Base-by-base conservation (phyloP, 441 rosid genomes). In the Pelargonium citronellum region DNA sequence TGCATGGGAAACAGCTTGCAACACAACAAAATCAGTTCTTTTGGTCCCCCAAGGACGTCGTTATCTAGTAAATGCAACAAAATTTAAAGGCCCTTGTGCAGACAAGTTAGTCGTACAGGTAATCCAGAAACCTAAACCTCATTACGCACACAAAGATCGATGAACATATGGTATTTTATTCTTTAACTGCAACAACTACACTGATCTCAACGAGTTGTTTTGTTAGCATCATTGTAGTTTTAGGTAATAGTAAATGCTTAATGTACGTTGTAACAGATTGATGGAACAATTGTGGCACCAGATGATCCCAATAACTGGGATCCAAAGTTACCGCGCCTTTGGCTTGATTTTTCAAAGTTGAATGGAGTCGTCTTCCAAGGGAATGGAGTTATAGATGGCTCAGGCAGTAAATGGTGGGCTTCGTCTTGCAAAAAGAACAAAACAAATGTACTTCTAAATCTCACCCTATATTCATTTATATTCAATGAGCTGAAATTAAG, bases 351-450 rank as follows among this genome's bases (percentile, higher is more conserved):
- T 77, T 82, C 83, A 19, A 88, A 84, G 75, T 89, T 92, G 70
- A 75, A 83, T 9, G 85, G 96, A 64, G 97, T 83, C 61, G 17
- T 75, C 53, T 90, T 95, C 86, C 95, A 89, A 79, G 97, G 98
- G 24, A 78, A 78, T 75, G 99, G 99, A 73, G 86, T 92, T 67
- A 82, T 95, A 75, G 98, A 95, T 79, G 99, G 97, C 51, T 95
- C 98, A 4, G 98, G 99, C 64, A 82, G 92, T 78, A 91, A 92
- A 81, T 95, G 99, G 99, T 95, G 99, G 99, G 91, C 90, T 62
- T 78, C 97, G 39, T 95, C 98, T 67, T 95, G 98, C 93, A 92
- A 91, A 81, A 92, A 79, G 89, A 92, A 95, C 84, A 92, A 87
- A 71, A 24, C 95, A 67, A 92, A 91, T 80, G 99, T 95, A 83